phyloP scores from a whole-genome alignment of 306 rosid species.

The cucumber (Cucumis sativus) region DNA sequence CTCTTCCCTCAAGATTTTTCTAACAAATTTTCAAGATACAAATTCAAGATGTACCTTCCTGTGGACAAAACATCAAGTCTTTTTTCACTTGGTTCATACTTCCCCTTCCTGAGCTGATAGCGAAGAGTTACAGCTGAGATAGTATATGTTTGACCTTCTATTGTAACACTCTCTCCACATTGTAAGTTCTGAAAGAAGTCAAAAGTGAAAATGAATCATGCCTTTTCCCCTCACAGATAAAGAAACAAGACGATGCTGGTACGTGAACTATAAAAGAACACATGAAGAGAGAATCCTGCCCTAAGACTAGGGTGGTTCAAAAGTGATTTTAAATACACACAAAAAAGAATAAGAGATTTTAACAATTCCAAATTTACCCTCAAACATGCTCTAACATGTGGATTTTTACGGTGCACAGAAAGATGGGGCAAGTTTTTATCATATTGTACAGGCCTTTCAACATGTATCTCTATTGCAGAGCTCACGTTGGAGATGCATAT shows the following conservation, averaged over 20 bases:
- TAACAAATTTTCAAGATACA: conserved; percentile 59
- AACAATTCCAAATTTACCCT: not conserved
- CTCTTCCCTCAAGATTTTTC: conserved; percentile 33
- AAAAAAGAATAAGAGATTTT: not conserved
- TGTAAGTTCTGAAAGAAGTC: conserved; percentile 39
- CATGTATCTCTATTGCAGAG: not conserved
- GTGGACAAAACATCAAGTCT: conserved; percentile 91
- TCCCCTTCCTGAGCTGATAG: conserved; percentile 89
- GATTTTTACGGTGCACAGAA: not conserved
- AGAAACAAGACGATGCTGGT: not conserved
- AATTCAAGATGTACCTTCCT: conserved; percentile 74
- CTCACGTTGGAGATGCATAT: not conserved
- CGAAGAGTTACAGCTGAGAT: conserved; percentile 79
- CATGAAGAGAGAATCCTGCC: not conserved
- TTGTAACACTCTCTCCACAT: conserved; percentile 57
- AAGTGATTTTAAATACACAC: not conserved
- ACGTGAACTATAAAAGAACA: not conserved
- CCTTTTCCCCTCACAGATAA: not conserved
- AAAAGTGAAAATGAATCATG: not conserved
- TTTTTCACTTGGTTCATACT: conserved; percentile 85
- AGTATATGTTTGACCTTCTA: conserved; percentile 77
- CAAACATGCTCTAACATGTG: not conserved
- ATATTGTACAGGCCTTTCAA: not conserved
- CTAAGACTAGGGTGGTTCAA: not conserved
- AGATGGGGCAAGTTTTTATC: not conserved